Conservation (phyloP, 305 asterid genomes). For the Coffea humblotiana region DNA sequence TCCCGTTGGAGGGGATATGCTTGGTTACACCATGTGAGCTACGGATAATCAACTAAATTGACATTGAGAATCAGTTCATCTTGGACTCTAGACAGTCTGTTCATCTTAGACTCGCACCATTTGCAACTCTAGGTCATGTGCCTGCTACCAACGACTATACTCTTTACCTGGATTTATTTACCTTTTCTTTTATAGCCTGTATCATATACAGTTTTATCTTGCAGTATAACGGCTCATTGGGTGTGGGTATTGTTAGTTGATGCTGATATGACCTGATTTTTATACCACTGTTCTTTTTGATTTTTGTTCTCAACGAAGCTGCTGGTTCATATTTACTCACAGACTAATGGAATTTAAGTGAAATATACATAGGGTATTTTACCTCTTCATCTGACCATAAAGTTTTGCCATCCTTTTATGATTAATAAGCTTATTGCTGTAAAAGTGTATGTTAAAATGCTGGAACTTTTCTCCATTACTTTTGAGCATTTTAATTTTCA, state of each 20-base stretch:
- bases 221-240: background rate
- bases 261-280: background rate
- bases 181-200: background rate
- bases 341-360: background rate
- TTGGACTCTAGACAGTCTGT: background rate
- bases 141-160: background rate
- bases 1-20: background rate
- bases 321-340: background rate
- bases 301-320: too few relatives aligned
- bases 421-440: background rate
- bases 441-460: slow-evolving; percentile 10
- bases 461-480: background rate
- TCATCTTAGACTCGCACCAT: background rate
- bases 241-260: background rate
- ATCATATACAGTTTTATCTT: too few relatives aligned
- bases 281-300: background rate
- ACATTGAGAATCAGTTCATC: background rate
- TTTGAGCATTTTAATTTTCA: background rate
- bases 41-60: background rate
- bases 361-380: background rate
- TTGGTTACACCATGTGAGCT: background rate
- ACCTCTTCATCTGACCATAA: background rate
- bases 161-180: background rate
- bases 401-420: background rate
- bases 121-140: background rate